These are phyloP conservation scores for Didymella pomorum DNA, from an alignment of 2,329 filamentous ascomycete genomes.

Conservation along the genomic window DNA sequence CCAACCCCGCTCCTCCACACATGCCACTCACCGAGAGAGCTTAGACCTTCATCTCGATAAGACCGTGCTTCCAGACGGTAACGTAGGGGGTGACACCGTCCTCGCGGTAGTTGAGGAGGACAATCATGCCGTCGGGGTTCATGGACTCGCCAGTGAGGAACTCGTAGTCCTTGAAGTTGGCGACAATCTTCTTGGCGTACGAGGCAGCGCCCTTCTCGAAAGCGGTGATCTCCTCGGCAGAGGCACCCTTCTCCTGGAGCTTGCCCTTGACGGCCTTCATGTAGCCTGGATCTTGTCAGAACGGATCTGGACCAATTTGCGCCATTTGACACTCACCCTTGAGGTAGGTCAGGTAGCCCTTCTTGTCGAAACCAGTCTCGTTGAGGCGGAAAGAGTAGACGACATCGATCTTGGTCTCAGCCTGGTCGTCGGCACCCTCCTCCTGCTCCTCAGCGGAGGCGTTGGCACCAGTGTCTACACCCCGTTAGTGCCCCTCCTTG, in stretches of 20 bases:
- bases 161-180: constrained; percentile 95
- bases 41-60: constrained; percentile 91
- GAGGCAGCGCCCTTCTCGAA: constrained; percentile 79
- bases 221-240: constrained; percentile 67
- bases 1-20: constrained; percentile 31
- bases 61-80: constrained; percentile 93
- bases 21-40: constrained; percentile 14
- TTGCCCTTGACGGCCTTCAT: constrained; percentile 90
- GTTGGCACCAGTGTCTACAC: constrained; percentile 87
- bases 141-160: constrained; percentile 92
- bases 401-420: constrained; percentile 87
- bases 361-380: constrained; percentile 84
- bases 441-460: constrained; percentile 91
- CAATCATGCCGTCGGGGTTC: constrained; percentile 92
- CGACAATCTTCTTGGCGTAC: constrained; percentile 83
- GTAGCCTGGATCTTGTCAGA: constrained; percentile 67
- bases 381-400: constrained; percentile 90
- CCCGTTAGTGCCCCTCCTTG: constrained; percentile 13
- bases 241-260: constrained; percentile 66
- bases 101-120: constrained; percentile 97
- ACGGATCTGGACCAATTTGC: background rate
- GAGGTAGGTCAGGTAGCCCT: constrained; percentile 80
- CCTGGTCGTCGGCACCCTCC: constrained; percentile 74
- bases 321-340: constrained; percentile 68
- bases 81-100: constrained; percentile 91